Evolutionary conservation across 2,329 filamentous ascomycete species (phyloP), one percentile per base, ranked within the genome.

Genomic region (Thelonectria discophora): DNA sequence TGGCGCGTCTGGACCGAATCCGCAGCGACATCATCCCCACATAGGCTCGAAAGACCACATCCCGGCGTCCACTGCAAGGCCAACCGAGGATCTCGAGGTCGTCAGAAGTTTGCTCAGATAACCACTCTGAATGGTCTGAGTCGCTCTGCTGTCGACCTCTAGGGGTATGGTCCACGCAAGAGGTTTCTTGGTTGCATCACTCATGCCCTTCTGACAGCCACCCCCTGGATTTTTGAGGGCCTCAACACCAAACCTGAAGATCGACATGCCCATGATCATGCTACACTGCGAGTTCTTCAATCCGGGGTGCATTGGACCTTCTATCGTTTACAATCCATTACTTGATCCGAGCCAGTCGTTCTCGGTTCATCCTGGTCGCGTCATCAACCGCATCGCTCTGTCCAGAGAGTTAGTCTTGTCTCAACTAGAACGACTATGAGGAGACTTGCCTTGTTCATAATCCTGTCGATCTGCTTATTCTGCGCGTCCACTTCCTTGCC

Each of bases 381-480:
- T 94, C 91, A 76, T 93, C 91, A 68, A 97, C 91, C 69, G 83
- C 85, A 75, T 97, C 93, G 78, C 89, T 94, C 92, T 92, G 75
- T 55, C 55, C 47, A 11, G 37, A 46, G 21, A 32, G 62, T 80
- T 73, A 81, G n/a, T n/a, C n/a, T n/a, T n/a, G n/a, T n/a, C n/a
- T n/a, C n/a, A n/a, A n/a, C n/a, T n/a, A n/a, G n/a, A n/a, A n/a
- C n/a, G n/a, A n/a, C n/a, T n/a, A 51, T 21, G 4, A 18, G 6
- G 12, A 30, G 47, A 40, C 81, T 73, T 78, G 91, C 91, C 90
- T 96, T 96, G 67, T 81, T 81, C 66, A 86, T 91, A 73, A 97
- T 92, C 61, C 88, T 85, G 64, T 91, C 89, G 72, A 97, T 90
- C 72, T 81, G 75, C 70, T 85, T 84, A 77, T 96, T 96, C 80